Base-by-base conservation (phyloP, 2,329 filamentous ascomycete species). In the Aspergillus versicolor region DNA sequence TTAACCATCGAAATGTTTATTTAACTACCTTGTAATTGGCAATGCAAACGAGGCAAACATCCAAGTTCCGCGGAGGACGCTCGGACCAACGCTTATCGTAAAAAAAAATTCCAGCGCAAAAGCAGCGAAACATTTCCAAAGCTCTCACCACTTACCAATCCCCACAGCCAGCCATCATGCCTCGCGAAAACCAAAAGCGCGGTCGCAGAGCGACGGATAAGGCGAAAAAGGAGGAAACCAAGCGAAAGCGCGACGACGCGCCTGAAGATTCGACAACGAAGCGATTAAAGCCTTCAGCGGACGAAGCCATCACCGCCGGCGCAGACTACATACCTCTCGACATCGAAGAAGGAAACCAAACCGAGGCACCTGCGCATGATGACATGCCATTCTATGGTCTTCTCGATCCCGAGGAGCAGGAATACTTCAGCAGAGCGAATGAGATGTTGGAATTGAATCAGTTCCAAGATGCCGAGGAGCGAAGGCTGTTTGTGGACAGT, bases 341-440 rank as follows among this genome's bases (percentile, higher is more conserved):
- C 15, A 69, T 61, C 1, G 64, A 59, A n/a, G 55, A 67, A 19
- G 67, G 62, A 2, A 63, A 59, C n/a, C 56, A 67, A 37, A 56
- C 65, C 19, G 66, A 65, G 37, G 70, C 38, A 5, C 47, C 51
- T 7, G n/a, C 44, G 1, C 44, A 67, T 3, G 75, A 75, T 9
- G 89, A 91, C 58, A 84, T 81, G 65, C 87, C 90, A 56, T 99
- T 96, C 79, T 97, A 95, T 67, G 94, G 94, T 62, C 88, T 97
- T 81, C 87, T 99, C 24, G 89, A 91, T 67, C 88, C 95, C 54
- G 86, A 95, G 64, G 94, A 99, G 79, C 91, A 96, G 71, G 92
- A 97, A 74, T 97, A 97, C 74, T 99, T 97, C 75, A 88, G 90
- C 64, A 86, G 87, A 47, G 92, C 92, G 53, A 92, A 95, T 78